A percentile compares a stretch with the other conserved stretches of the same genome.
Conservation (phyloP, 2,329 filamentous ascomycete species). For the Sphaerostilbella broomeana region DNA sequence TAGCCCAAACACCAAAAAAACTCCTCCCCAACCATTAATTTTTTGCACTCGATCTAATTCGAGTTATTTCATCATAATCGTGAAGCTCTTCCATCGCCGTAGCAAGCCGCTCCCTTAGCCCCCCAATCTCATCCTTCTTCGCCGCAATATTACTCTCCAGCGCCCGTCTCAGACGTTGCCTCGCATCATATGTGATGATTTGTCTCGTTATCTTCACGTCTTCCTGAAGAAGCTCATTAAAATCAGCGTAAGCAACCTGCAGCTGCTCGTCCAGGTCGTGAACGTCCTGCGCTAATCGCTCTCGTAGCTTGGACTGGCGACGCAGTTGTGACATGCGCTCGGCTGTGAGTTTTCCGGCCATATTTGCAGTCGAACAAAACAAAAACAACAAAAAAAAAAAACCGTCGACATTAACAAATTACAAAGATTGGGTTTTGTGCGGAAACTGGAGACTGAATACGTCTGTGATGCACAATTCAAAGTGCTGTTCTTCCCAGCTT, state of each 20-base stretch:
- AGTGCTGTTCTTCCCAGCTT: no score
- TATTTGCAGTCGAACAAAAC: no score
- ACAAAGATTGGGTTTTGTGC: no score
- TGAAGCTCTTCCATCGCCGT: background rate
- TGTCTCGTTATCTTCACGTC: background rate
- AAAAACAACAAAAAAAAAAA: no score
- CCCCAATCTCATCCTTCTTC: constrained; percentile 1
- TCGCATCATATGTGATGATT: constrained; percentile 1
- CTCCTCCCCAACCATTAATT: no score
- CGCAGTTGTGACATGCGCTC: background rate
- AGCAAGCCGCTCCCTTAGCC: constrained; percentile 1
- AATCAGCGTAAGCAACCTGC: background rate
- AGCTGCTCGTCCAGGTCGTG: background rate
- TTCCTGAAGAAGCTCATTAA: background rate
- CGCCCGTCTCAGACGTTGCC: background rate
- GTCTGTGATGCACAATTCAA: no score
- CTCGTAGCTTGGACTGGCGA: background rate
- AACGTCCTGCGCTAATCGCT: background rate
- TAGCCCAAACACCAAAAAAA: no score
- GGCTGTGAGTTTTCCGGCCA: background rate
- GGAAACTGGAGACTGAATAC: no score
- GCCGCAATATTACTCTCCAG: background rate
- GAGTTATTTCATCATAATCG: background rate
- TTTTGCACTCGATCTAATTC: no score
- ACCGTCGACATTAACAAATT: no score